Evolutionary conservation across 2,329 filamentous ascomycete species (phyloP).

Genomic region (Colletotrichum sp.): DNA sequence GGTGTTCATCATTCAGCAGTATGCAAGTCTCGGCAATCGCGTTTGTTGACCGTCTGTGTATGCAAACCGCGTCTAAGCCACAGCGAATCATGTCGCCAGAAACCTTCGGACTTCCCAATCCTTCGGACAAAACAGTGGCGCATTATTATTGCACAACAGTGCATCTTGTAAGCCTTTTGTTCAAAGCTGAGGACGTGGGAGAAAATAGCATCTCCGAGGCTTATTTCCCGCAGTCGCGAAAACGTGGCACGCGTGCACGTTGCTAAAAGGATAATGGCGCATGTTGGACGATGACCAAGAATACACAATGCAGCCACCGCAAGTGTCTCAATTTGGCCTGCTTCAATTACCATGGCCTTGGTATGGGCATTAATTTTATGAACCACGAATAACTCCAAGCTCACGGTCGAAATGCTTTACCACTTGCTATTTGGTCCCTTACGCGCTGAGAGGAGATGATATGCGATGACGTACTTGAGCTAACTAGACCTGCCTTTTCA

Average conservation of each 20-base stretch:
- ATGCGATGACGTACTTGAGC: background rate
- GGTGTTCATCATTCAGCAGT: background rate
- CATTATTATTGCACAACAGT: background rate
- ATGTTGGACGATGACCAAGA: background rate
- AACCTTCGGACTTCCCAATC: background rate
- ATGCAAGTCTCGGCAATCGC: background rate
- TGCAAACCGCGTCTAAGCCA: background rate
- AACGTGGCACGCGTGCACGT: background rate
- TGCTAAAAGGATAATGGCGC: background rate
- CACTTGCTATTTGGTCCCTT: background rate
- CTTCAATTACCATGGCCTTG: background rate
- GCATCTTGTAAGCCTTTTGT: too few species aligned
- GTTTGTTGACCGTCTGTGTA: background rate
- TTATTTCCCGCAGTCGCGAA: background rate
- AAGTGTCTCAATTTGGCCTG: background rate
- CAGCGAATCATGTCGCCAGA: background rate
- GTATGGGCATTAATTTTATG: background rate
- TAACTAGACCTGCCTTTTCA: background rate
- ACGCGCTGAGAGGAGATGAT: background rate
- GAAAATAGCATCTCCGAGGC: background rate
- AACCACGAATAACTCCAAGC: background rate
- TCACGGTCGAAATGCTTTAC: background rate
- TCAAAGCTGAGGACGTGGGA: background rate
- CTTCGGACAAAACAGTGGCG: background rate
- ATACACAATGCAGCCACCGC: background rate